Conservation (phyloP, 306 rosid species). For the Castanea crenata region DNA sequence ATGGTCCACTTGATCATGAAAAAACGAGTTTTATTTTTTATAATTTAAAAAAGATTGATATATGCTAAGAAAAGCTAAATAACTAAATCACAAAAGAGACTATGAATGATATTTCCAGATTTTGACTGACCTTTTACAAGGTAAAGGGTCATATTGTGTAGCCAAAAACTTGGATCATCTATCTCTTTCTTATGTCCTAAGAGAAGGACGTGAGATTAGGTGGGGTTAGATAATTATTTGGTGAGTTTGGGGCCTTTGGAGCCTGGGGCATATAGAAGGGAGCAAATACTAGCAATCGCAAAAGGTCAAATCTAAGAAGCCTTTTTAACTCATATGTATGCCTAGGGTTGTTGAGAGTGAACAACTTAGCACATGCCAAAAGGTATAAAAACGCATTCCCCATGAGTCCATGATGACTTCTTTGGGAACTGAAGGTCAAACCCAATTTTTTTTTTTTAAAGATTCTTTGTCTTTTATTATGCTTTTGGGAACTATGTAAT, state of each 20-base stretch:
- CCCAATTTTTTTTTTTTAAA: not conserved
- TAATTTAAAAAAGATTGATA: no score
- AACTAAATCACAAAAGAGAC: not conserved
- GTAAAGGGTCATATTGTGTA: no score
- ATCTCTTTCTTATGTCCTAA: not conserved
- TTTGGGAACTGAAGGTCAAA: constrained; percentile 17
- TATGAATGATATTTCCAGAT: not conserved
- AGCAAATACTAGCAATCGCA: not conserved
- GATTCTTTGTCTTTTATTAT: not conserved
- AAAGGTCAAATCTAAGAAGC: not conserved
- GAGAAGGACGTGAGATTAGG: constrained; percentile 30
- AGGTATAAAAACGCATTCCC: constrained; percentile 3
- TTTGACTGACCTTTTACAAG: no score
- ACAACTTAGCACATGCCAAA: constrained; percentile 7
- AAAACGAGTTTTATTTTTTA: no score
- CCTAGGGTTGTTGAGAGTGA: constrained; percentile 14
- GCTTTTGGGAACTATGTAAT: not conserved
- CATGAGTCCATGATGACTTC: constrained; percentile 3
- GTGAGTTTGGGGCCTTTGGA: not conserved
- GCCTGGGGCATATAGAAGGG: constrained; percentile 13
- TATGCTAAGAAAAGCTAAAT: not conserved
- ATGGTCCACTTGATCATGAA: no score
- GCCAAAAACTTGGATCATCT: not conserved
- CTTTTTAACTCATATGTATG: constrained; percentile 10
- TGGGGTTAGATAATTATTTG: constrained; percentile 10